phyloP scores from a whole-genome alignment of 805 yeast species.

The Teunomyces pallodes region DNA sequence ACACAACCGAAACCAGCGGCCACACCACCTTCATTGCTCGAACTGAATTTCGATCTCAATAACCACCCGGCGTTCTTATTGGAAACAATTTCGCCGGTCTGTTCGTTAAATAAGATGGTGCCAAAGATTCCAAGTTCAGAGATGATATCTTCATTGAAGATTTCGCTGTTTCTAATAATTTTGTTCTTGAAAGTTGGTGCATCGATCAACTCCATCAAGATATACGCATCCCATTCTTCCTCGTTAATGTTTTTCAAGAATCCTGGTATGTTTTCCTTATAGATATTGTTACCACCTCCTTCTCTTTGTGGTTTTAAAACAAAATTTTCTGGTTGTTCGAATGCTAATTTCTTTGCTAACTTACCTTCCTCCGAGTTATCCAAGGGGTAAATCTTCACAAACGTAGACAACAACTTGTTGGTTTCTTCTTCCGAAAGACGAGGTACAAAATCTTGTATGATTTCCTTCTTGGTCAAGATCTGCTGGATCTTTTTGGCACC shows the following conservation, averaged over 20 bases:
- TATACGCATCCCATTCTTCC: slow-evolving; percentile 83
- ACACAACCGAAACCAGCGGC: slow-evolving; percentile 99
- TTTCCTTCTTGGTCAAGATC: slow-evolving; percentile 58
- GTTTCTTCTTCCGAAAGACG: slow-evolving; percentile 25
- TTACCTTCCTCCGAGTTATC: slow-evolving; percentile 66
- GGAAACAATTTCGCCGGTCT: slow-evolving; percentile 49
- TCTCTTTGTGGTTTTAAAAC: slow-evolving; percentile 98
- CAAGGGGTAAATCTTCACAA: slow-evolving; percentile 84
- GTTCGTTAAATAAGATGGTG: slow-evolving; percentile 68
- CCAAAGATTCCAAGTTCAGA: slow-evolving; percentile 95
- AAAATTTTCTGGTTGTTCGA: slow-evolving; percentile 62
- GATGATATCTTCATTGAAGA: slow-evolving; percentile 69
- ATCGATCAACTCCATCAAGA: slow-evolving; percentile 88
- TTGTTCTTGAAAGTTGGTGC: slow-evolving; percentile 70
- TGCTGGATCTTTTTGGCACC: slow-evolving; percentile 96
- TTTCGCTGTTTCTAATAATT: slow-evolving; percentile 63
- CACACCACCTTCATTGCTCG: slow-evolving; percentile 96
- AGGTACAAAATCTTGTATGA: slow-evolving; percentile 48
- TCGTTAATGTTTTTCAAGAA: slow-evolving; percentile 62
- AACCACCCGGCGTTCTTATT: slow-evolving; percentile 83
- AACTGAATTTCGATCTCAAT: slow-evolving; percentile 81
- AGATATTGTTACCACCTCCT: slow-evolving; percentile 97
- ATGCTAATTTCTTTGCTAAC: slow-evolving; percentile 63
- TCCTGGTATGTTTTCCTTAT: slow-evolving; percentile 78
- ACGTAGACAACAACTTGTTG: slow-evolving; percentile 52